phyloP scores from a whole-genome alignment of 2,329 filamentous ascomycete species.

The Stagonosporopsis vannaccii region DNA sequence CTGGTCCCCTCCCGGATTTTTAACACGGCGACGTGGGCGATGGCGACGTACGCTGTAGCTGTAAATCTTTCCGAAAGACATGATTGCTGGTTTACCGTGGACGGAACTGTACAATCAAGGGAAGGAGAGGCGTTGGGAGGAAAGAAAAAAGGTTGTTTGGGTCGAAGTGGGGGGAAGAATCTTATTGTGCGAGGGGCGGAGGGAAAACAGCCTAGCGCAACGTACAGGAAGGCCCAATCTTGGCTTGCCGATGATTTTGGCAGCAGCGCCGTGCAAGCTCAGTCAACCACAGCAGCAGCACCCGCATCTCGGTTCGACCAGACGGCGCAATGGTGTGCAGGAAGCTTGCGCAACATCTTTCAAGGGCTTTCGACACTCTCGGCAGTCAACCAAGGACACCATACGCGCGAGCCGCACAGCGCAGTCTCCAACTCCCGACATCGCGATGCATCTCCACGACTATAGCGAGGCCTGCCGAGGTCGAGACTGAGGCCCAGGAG shows the following conservation, averaged over 20 bases:
- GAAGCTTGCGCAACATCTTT: constrained; percentile 41
- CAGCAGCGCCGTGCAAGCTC: constrained; percentile 16
- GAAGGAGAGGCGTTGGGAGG: constrained; percentile 29
- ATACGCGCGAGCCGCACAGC: constrained; percentile 32
- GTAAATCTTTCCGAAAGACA: constrained; percentile 99
- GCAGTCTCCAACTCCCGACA: constrained; percentile 26
- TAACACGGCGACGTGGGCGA: not conserved
- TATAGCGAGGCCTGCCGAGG: constrained; percentile 33
- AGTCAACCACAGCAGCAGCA: constrained; percentile 16
- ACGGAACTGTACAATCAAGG: constrained; percentile 41
- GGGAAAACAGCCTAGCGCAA: constrained; percentile 6
- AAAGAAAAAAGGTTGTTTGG: constrained; percentile 40
- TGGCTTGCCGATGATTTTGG: constrained; percentile 10
- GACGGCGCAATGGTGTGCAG: constrained; percentile 39
- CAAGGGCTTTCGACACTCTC: constrained; percentile 37
- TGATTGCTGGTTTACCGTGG: constrained; percentile 61
- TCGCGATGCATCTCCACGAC: constrained; percentile 47
- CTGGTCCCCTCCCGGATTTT: not conserved
- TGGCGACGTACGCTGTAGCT: constrained; percentile 66
- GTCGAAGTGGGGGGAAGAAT: constrained; percentile 33
- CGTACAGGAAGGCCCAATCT: constrained; percentile 8
- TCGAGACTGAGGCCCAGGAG: constrained; percentile 30
- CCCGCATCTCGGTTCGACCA: constrained; percentile 11
- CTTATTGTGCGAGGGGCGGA: too few species aligned
- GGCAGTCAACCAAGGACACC: constrained; percentile 28